Evolutionary conservation across 176 grass and related monocot species (phyloP).

Genomic region (Musa acuminata): DNA sequence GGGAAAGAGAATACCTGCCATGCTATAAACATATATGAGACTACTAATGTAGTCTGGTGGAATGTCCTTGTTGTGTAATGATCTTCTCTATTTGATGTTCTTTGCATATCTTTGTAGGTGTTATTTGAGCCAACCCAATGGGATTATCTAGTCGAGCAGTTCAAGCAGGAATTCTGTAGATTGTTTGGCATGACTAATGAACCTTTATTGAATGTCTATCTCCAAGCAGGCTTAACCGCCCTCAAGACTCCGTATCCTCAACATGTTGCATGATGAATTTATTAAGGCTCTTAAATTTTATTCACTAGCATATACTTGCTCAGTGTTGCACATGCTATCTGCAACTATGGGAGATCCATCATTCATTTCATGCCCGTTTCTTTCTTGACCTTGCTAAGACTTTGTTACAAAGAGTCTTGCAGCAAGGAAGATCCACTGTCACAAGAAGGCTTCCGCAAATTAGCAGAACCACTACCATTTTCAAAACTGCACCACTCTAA

Average conservation of each 20-base stretch:
- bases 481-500: conserved; percentile 94
- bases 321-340: too few species aligned
- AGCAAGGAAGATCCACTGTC: conserved; percentile 95
- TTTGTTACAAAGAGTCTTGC: conserved; percentile 62
- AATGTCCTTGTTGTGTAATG: too few species aligned
- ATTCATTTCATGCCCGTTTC: not conserved
- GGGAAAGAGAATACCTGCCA: too few species aligned
- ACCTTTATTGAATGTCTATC: conserved; percentile 91
- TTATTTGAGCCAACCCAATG: conserved; percentile 77
- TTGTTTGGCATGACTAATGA: conserved; percentile 85
- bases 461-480: conserved; percentile 69
- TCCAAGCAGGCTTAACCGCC: conserved; percentile 86
- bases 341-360: too few species aligned
- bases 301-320: too few species aligned
- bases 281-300: too few species aligned
- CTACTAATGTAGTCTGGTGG: conserved; percentile 13
- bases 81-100: not conserved
- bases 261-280: conserved; percentile 1
- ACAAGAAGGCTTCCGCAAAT: conserved; percentile 61
- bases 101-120: conserved; percentile 34
- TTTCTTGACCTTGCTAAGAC: conserved; percentile 61
- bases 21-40: too few species aligned
- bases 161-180: conserved; percentile 95
- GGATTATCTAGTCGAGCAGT: conserved; percentile 64
- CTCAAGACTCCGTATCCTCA: conserved; percentile 81